Conservation (phyloP, 352 stramenopile genomes). For the Plasmopara viticola region DNA sequence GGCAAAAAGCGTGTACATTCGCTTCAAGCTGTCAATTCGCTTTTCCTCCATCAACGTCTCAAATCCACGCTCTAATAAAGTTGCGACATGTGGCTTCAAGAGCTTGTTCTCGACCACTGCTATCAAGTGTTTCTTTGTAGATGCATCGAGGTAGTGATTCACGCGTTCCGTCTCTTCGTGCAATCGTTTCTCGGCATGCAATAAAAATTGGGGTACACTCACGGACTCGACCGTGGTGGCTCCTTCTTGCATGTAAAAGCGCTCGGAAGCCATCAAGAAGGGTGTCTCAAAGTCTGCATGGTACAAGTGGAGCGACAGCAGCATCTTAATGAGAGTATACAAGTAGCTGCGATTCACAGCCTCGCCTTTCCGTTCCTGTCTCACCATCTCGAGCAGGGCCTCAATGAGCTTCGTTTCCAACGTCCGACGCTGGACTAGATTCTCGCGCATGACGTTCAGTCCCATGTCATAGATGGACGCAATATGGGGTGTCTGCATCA, state of each 20-base stretch:
- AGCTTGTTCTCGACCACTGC: constrained; percentile 76
- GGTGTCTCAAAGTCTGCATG: constrained; percentile 77
- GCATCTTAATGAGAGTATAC: constrained; percentile 78
- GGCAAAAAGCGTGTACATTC: constrained; percentile 81
- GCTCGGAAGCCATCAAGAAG: constrained; percentile 81
- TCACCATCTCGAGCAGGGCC: constrained; percentile 76
- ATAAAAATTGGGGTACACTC: constrained; percentile 81
- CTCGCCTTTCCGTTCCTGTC: constrained; percentile 84
- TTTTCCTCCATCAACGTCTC: constrained; percentile 78
- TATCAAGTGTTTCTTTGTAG: constrained; percentile 67
- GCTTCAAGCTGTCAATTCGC: constrained; percentile 76
- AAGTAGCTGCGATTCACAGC: constrained; percentile 78
- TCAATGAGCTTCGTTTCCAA: constrained; percentile 70
- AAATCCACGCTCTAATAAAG: constrained; percentile 84
- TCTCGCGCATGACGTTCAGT: constrained; percentile 58
- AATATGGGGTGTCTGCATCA: constrained; percentile 80
- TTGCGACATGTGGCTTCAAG: constrained; percentile 73
- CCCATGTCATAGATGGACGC: constrained; percentile 90
- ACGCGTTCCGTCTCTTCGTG: constrained; percentile 75
- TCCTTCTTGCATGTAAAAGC: constrained; percentile 85
- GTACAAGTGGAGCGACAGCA: constrained; percentile 82
- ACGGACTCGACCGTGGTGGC: constrained; percentile 41
- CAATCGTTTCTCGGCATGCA: constrained; percentile 84
- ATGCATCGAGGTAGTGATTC: constrained; percentile 66
- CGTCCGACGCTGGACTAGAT: constrained; percentile 43